Evolutionary conservation across 1,139 yeast species (phyloP), one percentile per base, ranked within the genome.

Genomic region (Lodderomyces jiufengensis): DNA sequence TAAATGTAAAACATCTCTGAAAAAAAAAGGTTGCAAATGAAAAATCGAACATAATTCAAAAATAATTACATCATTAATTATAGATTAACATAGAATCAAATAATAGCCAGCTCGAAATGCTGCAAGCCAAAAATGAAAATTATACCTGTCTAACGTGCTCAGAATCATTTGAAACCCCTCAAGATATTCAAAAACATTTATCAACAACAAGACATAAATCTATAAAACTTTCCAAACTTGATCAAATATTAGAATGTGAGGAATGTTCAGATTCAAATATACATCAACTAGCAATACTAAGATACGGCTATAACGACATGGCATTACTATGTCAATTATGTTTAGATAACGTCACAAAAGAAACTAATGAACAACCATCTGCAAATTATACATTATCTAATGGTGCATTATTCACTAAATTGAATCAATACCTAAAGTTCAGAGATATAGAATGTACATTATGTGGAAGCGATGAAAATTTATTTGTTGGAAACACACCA

Each of bases 301-400:
- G 84, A 32, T 75, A 66, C 51, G 84, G 80, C 2, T 73, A 79
- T 15, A 65, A 71, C 14, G 80, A 75, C 45, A 70, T 78, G 70
- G 55, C 70, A 0, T 54, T 77, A 41, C 49, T 76, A 20, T 79
- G 85, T 50, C 61, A 61, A 25, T 35, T 42, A 8, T 79, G 85
- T 50, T 55, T 66, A 4, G 51, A 48, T n/a, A 71, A 70, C 40
- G 71, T 65, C 33, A 37, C 27, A 13, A 32, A 33, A 24, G 34
- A 40, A 16, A 37, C 36, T 11, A 39, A 34, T 6, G 75, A 70
- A 27, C 62, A 60, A 32, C 72, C 79, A 0, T 62, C 74, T 1
- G 73, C 78, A 2, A 71, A 66, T 39, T 76, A 77, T 43, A 61
- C 77, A 3, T 51, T 76, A 7, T 59, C 71, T 3, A 78, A 78